Conservation (phyloP, 2,329 filamentous ascomycete genomes). For the Bimuria novae-zelandiae region DNA sequence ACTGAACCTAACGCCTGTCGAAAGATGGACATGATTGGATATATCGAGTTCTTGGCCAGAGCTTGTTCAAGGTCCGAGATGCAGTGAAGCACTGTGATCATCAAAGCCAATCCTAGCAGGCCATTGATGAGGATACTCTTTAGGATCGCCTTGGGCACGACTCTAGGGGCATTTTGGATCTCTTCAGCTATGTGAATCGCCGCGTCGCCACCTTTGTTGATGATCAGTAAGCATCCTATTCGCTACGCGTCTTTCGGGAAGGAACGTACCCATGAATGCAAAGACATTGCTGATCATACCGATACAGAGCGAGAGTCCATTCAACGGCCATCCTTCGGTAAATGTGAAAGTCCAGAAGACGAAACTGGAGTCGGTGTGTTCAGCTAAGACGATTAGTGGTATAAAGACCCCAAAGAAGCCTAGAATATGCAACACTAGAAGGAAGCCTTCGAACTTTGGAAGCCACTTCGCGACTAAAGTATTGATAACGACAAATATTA, state of each 20-base stretch:
- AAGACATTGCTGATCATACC: conserved; percentile 2
- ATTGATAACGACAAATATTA: conserved; percentile 39
- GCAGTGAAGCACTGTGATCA: conserved; percentile 40
- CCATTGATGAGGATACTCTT: conserved; percentile 41
- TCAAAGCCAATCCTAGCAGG: conserved; percentile 37
- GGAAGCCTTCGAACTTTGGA: conserved; percentile 49
- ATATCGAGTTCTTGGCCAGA: conserved; percentile 10
- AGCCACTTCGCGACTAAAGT: conserved; percentile 49
- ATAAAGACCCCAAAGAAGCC: conserved; percentile 48
- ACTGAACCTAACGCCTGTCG: conserved; percentile 14
- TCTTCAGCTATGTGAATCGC: conserved; percentile 20
- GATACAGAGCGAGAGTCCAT: background rate
- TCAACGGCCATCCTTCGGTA: background rate
- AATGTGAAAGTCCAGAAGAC: conserved; percentile 23
- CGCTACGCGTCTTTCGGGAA: background rate
- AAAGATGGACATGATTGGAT: conserved; percentile 52
- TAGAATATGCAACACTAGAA: conserved; percentile 54
- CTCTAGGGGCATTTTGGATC: conserved; percentile 21
- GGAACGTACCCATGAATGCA: background rate
- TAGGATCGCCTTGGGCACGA: conserved; percentile 40
- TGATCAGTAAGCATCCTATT: background rate
- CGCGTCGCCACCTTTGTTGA: background rate
- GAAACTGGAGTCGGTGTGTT: background rate
- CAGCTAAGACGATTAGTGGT: no score
- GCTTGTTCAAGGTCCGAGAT: conserved; percentile 37